phyloP scores from a whole-genome alignment of 2,329 filamentous ascomycete species.

The Podosphaera fusca region DNA sequence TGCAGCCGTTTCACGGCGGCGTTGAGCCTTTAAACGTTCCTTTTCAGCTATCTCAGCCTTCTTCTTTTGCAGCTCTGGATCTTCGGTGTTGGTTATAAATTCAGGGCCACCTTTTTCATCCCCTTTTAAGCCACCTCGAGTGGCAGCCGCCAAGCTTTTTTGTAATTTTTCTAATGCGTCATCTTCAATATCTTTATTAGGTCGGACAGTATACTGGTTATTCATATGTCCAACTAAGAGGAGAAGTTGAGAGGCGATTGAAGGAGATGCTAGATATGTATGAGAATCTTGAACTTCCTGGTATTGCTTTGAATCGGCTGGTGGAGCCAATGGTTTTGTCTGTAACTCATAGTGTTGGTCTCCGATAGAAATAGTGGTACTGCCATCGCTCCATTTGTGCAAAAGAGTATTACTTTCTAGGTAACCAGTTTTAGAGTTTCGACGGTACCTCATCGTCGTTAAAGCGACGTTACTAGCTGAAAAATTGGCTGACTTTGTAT shows the following conservation, averaged over 20 bases:
- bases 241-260: constrained; percentile 42
- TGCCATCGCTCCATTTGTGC: constrained; percentile 60
- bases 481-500: constrained; percentile 24
- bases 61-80: constrained; percentile 53
- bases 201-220: constrained; percentile 44
- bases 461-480: constrained; percentile 33
- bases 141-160: constrained; percentile 40
- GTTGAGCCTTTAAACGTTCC: constrained; percentile 42
- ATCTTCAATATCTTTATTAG: constrained; percentile 44
- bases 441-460: constrained; percentile 45
- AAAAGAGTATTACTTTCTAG: constrained; percentile 55
- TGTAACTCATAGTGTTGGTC: constrained; percentile 54
- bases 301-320: constrained; percentile 29
- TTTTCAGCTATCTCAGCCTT: constrained; percentile 53
- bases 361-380: constrained; percentile 50
- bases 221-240: constrained; percentile 56
- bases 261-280: constrained; percentile 52
- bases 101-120: constrained; percentile 34
- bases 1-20: constrained; percentile 43
- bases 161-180: constrained; percentile 47
- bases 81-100: constrained; percentile 46
- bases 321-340: constrained; percentile 44
- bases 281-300: constrained; percentile 47
- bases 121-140: constrained; percentile 27
- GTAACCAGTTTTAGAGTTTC: constrained; percentile 33